phyloP scores from a whole-genome alignment of 345 rosid species.

The Arabidopsis suecica region DNA sequence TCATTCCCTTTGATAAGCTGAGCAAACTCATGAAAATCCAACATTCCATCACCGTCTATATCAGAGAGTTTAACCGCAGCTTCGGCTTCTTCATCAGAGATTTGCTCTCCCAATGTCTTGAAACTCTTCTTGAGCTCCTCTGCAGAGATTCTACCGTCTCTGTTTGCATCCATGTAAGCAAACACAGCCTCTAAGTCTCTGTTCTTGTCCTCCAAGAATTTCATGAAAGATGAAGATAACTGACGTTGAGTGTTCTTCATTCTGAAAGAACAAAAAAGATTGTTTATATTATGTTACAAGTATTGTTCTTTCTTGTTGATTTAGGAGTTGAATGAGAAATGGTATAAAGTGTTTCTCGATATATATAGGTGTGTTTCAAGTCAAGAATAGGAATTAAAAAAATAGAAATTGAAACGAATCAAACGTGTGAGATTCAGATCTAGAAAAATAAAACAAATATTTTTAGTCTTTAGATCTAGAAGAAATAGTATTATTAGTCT shows the following conservation, averaged over 20 bases:
- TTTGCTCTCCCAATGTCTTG: conserved; percentile 51
- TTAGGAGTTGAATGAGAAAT: conserved; percentile 30
- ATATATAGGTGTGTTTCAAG: conserved; percentile 17
- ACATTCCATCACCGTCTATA: conserved; percentile 63
- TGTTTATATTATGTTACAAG: neutral
- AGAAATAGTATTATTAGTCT: conserved; percentile 14
- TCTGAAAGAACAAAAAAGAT: neutral
- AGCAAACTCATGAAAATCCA: conserved; percentile 65
- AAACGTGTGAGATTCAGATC: conserved; percentile 41
- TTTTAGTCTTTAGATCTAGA: conserved; percentile 33
- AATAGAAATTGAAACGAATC: conserved; percentile 4
- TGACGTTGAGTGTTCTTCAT: conserved; percentile 44
- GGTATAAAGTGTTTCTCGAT: conserved; percentile 3
- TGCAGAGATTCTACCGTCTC: conserved; percentile 66
- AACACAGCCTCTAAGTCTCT: conserved; percentile 51
- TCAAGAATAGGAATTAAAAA: neutral
- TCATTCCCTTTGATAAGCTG: conserved; percentile 51
- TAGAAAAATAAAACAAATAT: conserved; percentile 18
- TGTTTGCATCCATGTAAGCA: conserved; percentile 61
- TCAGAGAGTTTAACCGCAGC: conserved; percentile 57
- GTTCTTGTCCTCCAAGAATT: conserved; percentile 28
- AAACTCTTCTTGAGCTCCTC: conserved; percentile 60
- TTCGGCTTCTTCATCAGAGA: conserved; percentile 61
- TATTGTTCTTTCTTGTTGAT: neutral
- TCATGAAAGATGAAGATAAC: conserved; percentile 44